Conservation (phyloP, 2,329 filamentous ascomycete genomes). For the Dactylellina sp. region DNA sequence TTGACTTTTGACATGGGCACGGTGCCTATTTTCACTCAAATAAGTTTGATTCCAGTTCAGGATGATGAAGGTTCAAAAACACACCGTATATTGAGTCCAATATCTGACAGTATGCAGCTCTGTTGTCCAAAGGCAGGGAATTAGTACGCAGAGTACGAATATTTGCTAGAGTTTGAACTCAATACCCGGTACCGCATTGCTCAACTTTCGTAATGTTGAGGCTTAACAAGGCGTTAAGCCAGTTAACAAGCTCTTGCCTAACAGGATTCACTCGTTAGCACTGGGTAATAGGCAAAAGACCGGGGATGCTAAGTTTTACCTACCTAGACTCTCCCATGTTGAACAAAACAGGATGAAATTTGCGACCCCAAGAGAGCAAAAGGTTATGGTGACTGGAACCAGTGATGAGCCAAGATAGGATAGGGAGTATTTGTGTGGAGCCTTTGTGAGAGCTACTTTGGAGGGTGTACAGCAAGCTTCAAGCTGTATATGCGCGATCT, state of each 20-base stretch:
- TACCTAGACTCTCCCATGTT: constrained; percentile 51
- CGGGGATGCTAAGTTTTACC: too few species aligned
- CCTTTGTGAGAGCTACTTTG: not conserved
- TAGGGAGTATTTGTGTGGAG: not conserved
- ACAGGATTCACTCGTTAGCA: not conserved
- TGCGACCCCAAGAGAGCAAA: too few species aligned
- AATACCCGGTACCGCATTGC: constrained; percentile 96
- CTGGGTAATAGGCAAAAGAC: not conserved
- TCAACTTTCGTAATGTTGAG: constrained; percentile 99
- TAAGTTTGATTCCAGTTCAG: not conserved
- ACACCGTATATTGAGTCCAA: constrained; percentile 95
- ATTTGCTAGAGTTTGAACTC: constrained; percentile 11
- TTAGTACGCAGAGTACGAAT: not conserved
- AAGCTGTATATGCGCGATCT: too few species aligned
- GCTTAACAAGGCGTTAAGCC: constrained; percentile 97
- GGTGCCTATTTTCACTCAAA: constrained; percentile 71
- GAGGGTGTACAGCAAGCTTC: too few species aligned
- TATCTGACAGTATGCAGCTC: constrained; percentile 94
- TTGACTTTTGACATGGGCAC: constrained; percentile 95
- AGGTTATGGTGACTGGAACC: too few species aligned
- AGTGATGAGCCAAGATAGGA: too few species aligned
- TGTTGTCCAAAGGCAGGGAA: constrained; percentile 63
- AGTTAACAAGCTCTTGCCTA: constrained; percentile 95
- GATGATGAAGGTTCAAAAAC: constrained; percentile 59
- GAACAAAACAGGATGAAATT: not conserved